Conservation (phyloP, 306 rosid genomes). For the Fagus crenata region DNA sequence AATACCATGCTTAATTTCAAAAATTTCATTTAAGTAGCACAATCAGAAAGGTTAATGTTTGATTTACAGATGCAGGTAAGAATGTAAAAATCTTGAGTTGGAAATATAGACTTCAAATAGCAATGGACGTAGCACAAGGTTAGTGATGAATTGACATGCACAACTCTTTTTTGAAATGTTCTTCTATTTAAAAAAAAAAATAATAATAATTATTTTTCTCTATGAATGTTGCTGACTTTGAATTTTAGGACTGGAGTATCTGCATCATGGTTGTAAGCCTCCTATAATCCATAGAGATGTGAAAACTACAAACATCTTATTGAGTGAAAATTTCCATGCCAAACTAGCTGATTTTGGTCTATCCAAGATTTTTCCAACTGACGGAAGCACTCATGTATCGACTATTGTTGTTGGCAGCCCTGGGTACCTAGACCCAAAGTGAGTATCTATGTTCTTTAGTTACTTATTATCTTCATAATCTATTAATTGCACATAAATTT, state of each 20-base stretch:
- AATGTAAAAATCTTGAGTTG: too few species aligned
- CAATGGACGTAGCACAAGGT: too few species aligned
- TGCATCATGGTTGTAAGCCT: constrained; percentile 51
- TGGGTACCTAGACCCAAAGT: constrained; percentile 46
- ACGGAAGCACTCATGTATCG: constrained; percentile 29
- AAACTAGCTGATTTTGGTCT: constrained; percentile 51
- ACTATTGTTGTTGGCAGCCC: constrained; percentile 43
- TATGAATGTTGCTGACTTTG: too few species aligned
- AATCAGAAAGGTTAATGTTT: too few species aligned
- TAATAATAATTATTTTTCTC: too few species aligned
- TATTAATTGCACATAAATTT: too few species aligned
- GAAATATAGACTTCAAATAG: too few species aligned
- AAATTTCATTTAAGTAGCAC: too few species aligned
- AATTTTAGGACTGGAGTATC: constrained; percentile 58
- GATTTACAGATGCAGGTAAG: constrained; percentile 21
- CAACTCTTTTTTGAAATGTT: background rate
- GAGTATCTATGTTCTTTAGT: constrained; percentile 25
- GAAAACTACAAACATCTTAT: constrained; percentile 48
- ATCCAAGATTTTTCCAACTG: constrained; percentile 33
- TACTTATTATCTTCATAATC: too few species aligned
- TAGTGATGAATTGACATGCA: constrained; percentile 5
- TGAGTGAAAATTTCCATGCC: constrained; percentile 39
- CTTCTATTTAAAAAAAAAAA: too few species aligned
- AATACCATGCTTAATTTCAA: too few species aligned
- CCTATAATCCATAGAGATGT: constrained; percentile 49